phyloP scores from a whole-genome alignment of 208 protist genomes.

The Trypanosoma melophagium region DNA sequence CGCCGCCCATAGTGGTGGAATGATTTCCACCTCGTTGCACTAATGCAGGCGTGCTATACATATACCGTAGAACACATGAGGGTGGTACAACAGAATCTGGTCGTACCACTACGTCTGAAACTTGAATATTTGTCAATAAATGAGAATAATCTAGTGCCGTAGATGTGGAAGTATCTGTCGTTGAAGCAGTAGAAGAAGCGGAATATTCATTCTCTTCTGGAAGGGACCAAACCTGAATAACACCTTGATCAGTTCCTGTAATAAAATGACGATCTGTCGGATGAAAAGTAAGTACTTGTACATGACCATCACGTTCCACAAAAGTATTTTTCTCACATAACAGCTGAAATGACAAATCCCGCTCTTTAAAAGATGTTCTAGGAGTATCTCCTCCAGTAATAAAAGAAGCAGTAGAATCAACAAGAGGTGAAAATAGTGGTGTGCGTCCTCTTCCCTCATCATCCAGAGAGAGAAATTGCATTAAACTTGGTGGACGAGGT shows the following conservation, averaged over 20 bases:
- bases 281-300: constrained; percentile 54
- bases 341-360: constrained; percentile 12
- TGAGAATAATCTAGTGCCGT: background rate
- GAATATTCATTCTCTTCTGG: constrained; percentile 9
- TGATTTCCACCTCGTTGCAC: constrained; percentile 3
- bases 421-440: constrained; percentile 1
- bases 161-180: background rate
- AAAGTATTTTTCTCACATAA: constrained; percentile 19
- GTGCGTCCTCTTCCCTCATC: background rate
- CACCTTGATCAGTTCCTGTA: constrained; percentile 50
- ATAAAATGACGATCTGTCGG: constrained; percentile 51
- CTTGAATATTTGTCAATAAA: constrained; percentile 6
- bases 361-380: background rate
- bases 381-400: background rate
- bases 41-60: constrained; percentile 17
- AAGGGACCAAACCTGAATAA: constrained; percentile 67
- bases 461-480: background rate
- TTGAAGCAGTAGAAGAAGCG: background rate
- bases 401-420: constrained; percentile 2
- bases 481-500: constrained; percentile 5
- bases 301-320: constrained; percentile 11
- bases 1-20: no score
- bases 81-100: constrained; percentile 1
- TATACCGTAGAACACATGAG: constrained; percentile 11
- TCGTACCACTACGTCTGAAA: constrained; percentile 10